Conservation (phyloP, 2,329 filamentous ascomycete genomes). For the Aspergillus fructus region DNA sequence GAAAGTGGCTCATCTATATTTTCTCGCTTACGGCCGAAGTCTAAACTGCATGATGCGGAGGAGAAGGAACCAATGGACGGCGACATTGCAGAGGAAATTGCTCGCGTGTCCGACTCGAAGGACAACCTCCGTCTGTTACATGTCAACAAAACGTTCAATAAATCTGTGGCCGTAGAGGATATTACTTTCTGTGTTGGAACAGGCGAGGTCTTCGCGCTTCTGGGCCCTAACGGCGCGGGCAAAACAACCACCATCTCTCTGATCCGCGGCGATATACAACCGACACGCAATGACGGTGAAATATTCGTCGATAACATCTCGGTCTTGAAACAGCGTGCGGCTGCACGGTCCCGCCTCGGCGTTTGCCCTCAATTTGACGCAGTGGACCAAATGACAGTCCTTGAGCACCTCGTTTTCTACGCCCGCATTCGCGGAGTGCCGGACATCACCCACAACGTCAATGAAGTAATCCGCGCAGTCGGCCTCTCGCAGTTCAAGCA, state of each 20-base stretch:
- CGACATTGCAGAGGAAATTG: conserved; percentile 65
- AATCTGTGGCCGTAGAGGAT: conserved; percentile 79
- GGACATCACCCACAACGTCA: conserved; percentile 74
- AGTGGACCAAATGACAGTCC: conserved; percentile 85
- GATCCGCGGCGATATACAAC: conserved; percentile 83
- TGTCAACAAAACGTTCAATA: conserved; percentile 75
- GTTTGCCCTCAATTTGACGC: conserved; percentile 89
- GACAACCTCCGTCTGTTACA: conserved; percentile 78
- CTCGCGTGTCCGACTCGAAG: conserved; percentile 58
- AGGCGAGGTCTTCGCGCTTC: conserved; percentile 81
- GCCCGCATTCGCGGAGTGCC: conserved; percentile 77
- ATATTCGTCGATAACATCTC: conserved; percentile 77
- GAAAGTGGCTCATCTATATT: conserved; percentile 69
- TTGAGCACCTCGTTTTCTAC: conserved; percentile 85
- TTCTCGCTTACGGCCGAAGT: conserved; percentile 49
- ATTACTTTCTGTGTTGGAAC: conserved; percentile 77
- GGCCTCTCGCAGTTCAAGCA: conserved; percentile 69
- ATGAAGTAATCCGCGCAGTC: conserved; percentile 75
- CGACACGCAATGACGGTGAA: conserved; percentile 69
- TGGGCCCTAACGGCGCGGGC: conserved; percentile 88
- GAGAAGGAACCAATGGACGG: conserved; percentile 45
- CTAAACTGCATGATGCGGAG: conserved; percentile 45
- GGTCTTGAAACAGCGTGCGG: conserved; percentile 68
- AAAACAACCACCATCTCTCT: conserved; percentile 88
- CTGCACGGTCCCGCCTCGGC: conserved; percentile 75